phyloP scores from a whole-genome alignment of 352 stramenopile species.

The Phytophthora aleatoria region DNA sequence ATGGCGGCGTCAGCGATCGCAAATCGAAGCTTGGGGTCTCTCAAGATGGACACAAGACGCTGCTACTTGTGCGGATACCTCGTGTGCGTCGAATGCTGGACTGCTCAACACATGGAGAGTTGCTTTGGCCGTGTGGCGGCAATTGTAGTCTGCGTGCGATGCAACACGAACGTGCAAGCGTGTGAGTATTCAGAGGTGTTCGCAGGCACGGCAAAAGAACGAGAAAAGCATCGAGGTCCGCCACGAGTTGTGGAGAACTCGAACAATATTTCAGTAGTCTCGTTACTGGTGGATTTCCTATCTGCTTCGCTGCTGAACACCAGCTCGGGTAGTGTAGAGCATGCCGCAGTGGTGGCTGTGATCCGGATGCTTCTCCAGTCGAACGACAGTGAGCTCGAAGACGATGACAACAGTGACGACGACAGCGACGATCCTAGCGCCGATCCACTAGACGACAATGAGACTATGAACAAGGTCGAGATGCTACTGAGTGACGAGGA shows the following conservation, averaged over 20 bases:
- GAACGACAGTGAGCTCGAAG: neutral
- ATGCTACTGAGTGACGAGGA: constrained; percentile 10
- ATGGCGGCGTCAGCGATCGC: neutral
- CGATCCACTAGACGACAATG: neutral
- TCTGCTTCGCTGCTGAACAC: neutral
- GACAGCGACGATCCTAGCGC: neutral
- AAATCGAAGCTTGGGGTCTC: neutral
- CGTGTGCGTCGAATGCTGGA: constrained; percentile 27
- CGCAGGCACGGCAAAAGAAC: neutral
- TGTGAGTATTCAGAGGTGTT: neutral
- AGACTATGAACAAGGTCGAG: constrained; percentile 4
- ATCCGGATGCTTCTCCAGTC: neutral
- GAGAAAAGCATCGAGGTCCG: neutral
- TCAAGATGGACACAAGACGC: constrained; percentile 21
- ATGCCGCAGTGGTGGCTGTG: neutral
- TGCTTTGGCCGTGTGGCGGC: constrained; percentile 20
- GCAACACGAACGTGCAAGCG: neutral
- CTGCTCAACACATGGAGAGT: constrained; percentile 23
- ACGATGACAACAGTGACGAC: neutral
- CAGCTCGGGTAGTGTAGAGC: neutral
- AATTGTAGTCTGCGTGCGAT: constrained; percentile 29
- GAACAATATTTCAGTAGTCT: neutral
- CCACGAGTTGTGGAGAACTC: neutral
- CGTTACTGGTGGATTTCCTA: neutral
- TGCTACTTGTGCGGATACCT: constrained; percentile 38